These are phyloP conservation scores for Staphylotrichum tortipilum DNA, from an alignment of 495 filamentous ascomycete genomes.

Conservation along the genomic window DNA sequence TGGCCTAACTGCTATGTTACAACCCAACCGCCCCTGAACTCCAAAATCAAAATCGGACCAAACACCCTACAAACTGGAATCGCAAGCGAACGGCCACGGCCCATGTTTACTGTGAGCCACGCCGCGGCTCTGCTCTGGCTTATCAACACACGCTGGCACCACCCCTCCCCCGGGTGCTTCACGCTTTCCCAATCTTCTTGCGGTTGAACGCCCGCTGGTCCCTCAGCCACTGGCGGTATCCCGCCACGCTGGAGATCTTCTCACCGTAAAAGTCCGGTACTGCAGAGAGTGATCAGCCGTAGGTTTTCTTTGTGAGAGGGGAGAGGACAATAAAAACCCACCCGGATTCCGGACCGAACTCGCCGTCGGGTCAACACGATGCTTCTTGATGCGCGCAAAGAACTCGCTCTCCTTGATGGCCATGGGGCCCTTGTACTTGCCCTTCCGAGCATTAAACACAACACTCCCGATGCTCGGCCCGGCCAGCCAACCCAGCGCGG, in stretches of 20 bases:
- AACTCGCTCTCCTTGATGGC: slow-evolving; percentile 84
- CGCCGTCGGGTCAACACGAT: slow-evolving; percentile 73
- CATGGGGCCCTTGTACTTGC: slow-evolving; percentile 58
- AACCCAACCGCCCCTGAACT: slow-evolving; percentile 6
- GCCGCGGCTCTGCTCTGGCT: background rate
- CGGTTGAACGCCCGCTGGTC: slow-evolving; percentile 95
- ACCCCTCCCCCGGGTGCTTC: slow-evolving; percentile 5
- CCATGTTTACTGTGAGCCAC: background rate
- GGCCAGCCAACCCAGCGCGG: slow-evolving; percentile 72
- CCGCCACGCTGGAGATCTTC: slow-evolving; percentile 87
- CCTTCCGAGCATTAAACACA: slow-evolving; percentile 63
- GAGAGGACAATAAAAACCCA: no score
- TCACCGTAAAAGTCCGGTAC: slow-evolving; percentile 73
- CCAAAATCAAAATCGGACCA: background rate
- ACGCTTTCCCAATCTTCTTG: slow-evolving; percentile 60
- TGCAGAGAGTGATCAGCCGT: slow-evolving; percentile 5
- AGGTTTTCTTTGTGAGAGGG: no score
- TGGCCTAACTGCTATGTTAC: slow-evolving; percentile 6
- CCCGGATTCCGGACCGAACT: slow-evolving; percentile 49
- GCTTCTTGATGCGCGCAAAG: slow-evolving; percentile 76
- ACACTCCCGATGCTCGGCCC: slow-evolving; percentile 72
- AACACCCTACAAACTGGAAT: background rate
- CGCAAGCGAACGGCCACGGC: background rate
- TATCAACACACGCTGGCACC: slow-evolving; percentile 3
- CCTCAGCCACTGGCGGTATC: slow-evolving; percentile 90